These are phyloP conservation scores for Cyberlindnera bimundalis DNA, from an alignment of 805 yeast genomes.

Conservation along the genomic window DNA sequence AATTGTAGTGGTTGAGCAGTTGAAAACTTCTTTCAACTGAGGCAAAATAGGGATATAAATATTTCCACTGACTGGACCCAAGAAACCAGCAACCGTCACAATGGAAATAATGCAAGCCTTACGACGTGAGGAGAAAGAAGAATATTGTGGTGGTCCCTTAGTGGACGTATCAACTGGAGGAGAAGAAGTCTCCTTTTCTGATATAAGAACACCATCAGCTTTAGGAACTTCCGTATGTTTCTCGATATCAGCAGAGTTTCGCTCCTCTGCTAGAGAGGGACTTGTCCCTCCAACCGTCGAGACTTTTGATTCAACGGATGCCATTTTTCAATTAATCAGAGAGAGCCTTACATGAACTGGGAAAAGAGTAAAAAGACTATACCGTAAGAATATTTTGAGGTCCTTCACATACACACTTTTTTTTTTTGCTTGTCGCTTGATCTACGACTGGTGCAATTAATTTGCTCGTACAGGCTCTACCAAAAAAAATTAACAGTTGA, in stretches of 20 bases:
- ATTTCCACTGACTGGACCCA: constrained; percentile 57
- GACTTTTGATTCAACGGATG: no score
- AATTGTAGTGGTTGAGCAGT: constrained; percentile 39
- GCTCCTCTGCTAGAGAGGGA: background rate
- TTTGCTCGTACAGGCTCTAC: background rate
- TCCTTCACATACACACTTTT: background rate
- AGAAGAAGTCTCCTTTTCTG: no score
- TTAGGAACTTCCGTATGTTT: no score
- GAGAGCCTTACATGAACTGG: no score
- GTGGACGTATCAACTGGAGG: no score
- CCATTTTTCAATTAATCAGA: no score
- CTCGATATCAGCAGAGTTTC: no score
- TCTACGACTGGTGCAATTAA: background rate
- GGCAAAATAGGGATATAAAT: constrained; percentile 55
- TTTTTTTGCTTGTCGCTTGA: background rate
- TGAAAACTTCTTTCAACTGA: constrained; percentile 37
- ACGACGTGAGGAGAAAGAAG: constrained; percentile 33
- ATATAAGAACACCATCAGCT: no score
- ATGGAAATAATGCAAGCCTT: constrained; percentile 34
- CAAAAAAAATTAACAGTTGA: no score
- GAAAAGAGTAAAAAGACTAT: no score
- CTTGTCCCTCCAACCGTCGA: no score
- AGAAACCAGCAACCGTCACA: constrained; percentile 46
- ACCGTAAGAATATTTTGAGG: no score
- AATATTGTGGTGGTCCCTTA: constrained; percentile 26